Base-by-base conservation (phyloP, 352 stramenopile genomes). In the Phytopythium oedochilum region DNA sequence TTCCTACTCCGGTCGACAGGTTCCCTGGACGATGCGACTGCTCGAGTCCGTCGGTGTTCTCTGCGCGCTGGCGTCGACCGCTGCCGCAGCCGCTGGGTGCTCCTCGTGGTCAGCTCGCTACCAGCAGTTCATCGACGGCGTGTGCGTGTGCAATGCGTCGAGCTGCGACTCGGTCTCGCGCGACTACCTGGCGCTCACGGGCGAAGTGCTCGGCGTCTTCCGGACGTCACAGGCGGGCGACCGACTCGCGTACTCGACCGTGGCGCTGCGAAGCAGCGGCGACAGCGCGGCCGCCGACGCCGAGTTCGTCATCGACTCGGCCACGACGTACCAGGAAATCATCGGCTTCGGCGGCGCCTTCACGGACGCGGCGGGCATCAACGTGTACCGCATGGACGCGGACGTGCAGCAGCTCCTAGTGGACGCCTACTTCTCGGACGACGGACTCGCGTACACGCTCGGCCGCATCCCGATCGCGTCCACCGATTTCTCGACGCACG, bases 341-440 rank as follows among this genome's bases (percentile, higher is more conserved):
- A 71, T 86, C 28, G 89, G 89, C 14, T 97, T 97, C 57, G 89
- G 89, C 11, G 89, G 87, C 18, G 86, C 89, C 23, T 97, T 97
- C 72, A 97, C 88, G 10, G 89, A 97, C 54, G 61, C 85, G 3
- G 73, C 86, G 35, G 71, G 84, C 22, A 85, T 93, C 56, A 94
- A 95, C 53, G 63, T 96, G 40, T 76, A 86, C 54, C 63, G 56
- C 70, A 6, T 48, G 63, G 2, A 64, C 55, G 9, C 58, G n/a
- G n/a, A n/a, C n/a, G n/a, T 93, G 6, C 85, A 96, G 49, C 59
- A 89, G 22, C 59, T 78, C 34, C 55, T 94, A 29, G 48, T 96
- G 34, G 73, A 96, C 49, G 73, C 83, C 25, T 96, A 96, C 63
- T 97, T 88, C 49, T 73, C 61, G 25, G 65, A 87, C 20, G 61